Evolutionary conservation across 495 filamentous ascomycete species (phyloP).

Genomic region (Penicillium silybi): DNA sequence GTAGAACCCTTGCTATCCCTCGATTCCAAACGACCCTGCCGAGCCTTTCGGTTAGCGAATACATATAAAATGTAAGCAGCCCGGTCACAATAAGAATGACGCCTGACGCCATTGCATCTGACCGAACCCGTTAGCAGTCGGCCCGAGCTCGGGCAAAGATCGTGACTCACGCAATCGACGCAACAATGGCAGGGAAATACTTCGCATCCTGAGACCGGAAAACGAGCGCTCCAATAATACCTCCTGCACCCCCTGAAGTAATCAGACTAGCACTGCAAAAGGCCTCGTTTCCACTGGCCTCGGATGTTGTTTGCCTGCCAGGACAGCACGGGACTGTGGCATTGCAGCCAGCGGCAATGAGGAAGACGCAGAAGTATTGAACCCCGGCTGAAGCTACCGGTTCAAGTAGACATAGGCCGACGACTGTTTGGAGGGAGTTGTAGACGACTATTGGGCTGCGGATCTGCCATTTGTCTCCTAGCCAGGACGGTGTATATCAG

Average conservation of each 20-base stretch:
- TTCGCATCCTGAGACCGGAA: neutral
- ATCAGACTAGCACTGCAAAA: conserved; percentile 47
- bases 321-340: neutral
- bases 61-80: neutral
- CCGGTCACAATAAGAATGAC: neutral
- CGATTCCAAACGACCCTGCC: conserved; percentile 7
- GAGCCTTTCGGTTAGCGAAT: conserved; percentile 4
- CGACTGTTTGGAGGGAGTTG: conserved; percentile 40
- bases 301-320: conserved; percentile 53
- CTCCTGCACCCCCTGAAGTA: conserved; percentile 48
- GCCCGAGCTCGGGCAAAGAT: neutral
- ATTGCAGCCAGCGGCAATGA: conserved; percentile 31
- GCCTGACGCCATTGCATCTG: neutral
- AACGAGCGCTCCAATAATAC: conserved; percentile 27
- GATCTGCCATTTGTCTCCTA: conserved; percentile 48
- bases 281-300: conserved; percentile 57
- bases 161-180: conserved; percentile 21
- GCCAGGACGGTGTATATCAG: conserved; percentile 44
- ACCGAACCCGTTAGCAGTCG: neutral
- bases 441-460: conserved; percentile 50
- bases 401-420: conserved; percentile 41
- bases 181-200: conserved; percentile 45
- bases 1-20: conserved; percentile 6
- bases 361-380: conserved; percentile 59
- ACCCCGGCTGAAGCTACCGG: conserved; percentile 30